A percentile compares a stretch with the other conserved stretches of the same genome.
Conservation (phyloP, 192 early-diverging fungal species). For the Coemansia sp. region DNA sequence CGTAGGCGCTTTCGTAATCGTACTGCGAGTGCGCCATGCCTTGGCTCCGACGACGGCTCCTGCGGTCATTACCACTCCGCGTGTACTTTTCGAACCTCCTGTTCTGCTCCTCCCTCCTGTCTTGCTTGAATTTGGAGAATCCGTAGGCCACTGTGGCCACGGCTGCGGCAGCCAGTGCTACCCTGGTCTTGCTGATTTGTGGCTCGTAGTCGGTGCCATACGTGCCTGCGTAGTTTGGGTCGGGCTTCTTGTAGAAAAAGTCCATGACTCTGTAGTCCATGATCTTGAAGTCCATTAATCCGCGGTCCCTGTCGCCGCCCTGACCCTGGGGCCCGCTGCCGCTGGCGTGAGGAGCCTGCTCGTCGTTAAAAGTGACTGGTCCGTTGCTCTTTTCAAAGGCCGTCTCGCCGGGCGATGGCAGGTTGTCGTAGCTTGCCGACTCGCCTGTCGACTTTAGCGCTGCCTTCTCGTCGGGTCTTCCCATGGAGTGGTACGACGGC, state of each 20-base stretch:
- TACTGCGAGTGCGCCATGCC: neutral
- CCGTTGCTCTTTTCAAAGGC: constrained; percentile 3
- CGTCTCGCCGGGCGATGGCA: constrained; percentile 10
- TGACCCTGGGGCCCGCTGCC: neutral
- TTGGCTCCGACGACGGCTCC: constrained; percentile 8
- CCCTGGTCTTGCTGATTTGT: constrained; percentile 38
- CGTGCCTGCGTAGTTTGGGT: constrained; percentile 27
- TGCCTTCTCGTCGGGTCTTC: constrained; percentile 12
- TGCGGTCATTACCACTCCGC: neutral
- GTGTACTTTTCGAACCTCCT: constrained; percentile 24
- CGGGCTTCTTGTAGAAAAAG: constrained; percentile 49
- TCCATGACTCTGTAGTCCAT: constrained; percentile 8
- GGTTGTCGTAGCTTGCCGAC: constrained; percentile 24
- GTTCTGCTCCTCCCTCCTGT: constrained; percentile 20
- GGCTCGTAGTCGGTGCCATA: constrained; percentile 47
- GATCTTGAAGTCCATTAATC: neutral
- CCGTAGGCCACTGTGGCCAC: constrained; percentile 17
- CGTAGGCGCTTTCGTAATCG: neutral
- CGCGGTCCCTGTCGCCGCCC: neutral
- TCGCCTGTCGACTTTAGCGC: constrained; percentile 19
- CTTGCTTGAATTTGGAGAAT: constrained; percentile 18
- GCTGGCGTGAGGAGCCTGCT: neutral
- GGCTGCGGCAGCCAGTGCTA: constrained; percentile 14
- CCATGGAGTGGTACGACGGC: constrained; percentile 5
- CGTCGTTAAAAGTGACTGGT: neutral